Evolutionary conservation across 306 rosid species (phyloP).

Genomic region (Cajanus cajan): DNA sequence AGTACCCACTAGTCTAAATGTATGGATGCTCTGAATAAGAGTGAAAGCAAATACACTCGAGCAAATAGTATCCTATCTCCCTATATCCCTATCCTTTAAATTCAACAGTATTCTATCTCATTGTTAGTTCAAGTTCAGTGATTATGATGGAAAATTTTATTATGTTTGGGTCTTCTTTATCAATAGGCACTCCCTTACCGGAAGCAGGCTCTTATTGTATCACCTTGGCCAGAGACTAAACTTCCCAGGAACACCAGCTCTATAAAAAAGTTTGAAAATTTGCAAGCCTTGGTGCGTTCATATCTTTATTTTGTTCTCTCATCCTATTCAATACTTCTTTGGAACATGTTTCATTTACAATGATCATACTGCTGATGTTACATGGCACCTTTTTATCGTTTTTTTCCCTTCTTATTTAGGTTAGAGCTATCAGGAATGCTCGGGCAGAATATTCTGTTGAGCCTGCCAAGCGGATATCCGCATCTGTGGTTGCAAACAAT

Average conservation of each 20-base stretch:
- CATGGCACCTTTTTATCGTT: neutral
- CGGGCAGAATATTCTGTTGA: conserved; percentile 98
- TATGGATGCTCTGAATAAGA: neutral
- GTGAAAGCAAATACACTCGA: neutral
- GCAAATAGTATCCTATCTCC: neutral
- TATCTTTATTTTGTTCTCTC: conserved; percentile 20
- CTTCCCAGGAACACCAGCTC: conserved; percentile 67
- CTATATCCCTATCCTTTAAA: neutral
- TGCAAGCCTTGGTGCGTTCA: conserved; percentile 79
- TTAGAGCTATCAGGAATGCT: conserved; percentile 83
- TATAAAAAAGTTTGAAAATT: conserved; percentile 78
- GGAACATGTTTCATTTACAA: conserved; percentile 5
- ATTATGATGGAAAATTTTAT: neutral
- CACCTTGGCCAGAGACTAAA: conserved; percentile 83
- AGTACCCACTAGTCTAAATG: neutral
- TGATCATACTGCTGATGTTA: neutral
- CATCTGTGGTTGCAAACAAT: conserved; percentile 76
- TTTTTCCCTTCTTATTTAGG: conserved; percentile 39
- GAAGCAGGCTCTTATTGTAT: conserved; percentile 72
- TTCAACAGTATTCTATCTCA: neutral
- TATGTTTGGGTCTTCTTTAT: neutral
- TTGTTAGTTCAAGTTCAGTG: neutral
- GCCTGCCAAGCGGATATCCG: conserved; percentile 90
- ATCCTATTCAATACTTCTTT: neutral
- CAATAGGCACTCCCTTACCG: conserved; percentile 84